These are phyloP conservation scores for Colletotrichum shisoi DNA, from an alignment of 2,329 filamentous ascomycete genomes.

Conservation along the genomic window DNA sequence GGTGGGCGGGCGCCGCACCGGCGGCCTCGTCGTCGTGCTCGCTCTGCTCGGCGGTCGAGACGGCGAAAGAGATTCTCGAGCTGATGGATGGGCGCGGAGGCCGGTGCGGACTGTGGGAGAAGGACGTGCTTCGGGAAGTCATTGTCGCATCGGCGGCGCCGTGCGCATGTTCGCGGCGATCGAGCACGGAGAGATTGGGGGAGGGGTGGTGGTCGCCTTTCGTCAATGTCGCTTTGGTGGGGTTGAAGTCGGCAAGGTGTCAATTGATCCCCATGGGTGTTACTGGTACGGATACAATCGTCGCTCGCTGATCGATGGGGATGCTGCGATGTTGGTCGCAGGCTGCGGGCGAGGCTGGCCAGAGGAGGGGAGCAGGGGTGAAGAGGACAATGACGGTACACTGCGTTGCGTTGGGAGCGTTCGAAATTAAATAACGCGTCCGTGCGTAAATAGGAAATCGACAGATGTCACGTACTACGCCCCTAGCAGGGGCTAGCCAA, in stretches of 20 bases:
- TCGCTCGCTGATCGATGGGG: slow-evolving; percentile 20
- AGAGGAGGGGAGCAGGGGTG: slow-evolving; percentile 10
- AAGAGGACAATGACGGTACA: slow-evolving; percentile 24
- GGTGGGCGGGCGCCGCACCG: slow-evolving; percentile 19
- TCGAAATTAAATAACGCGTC: no score
- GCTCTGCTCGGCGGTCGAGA: slow-evolving; percentile 71
- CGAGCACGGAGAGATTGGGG: not conserved
- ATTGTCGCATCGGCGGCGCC: slow-evolving; percentile 50
- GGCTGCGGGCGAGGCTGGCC: slow-evolving; percentile 26
- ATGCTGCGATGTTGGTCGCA: slow-evolving; percentile 4
- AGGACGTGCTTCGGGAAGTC: slow-evolving; percentile 63
- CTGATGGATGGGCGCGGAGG: slow-evolving; percentile 64
- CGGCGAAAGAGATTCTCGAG: slow-evolving; percentile 72
- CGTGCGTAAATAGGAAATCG: no score
- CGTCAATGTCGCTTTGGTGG: not conserved
- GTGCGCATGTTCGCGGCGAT: slow-evolving; percentile 51
- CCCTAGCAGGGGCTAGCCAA: no score
- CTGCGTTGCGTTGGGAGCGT: no score
- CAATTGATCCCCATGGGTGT: not conserved
- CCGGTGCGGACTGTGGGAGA: slow-evolving; percentile 51
- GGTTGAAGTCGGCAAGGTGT: not conserved
- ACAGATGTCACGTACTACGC: no score
- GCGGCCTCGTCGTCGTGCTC: slow-evolving; percentile 62
- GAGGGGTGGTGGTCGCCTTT: not conserved
- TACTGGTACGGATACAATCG: not conserved